A percentile compares a stretch with the other conserved stretches of the same genome.
Conservation (phyloP, 202 grass and related monocot species). For the Saccharum hybrid region DNA sequence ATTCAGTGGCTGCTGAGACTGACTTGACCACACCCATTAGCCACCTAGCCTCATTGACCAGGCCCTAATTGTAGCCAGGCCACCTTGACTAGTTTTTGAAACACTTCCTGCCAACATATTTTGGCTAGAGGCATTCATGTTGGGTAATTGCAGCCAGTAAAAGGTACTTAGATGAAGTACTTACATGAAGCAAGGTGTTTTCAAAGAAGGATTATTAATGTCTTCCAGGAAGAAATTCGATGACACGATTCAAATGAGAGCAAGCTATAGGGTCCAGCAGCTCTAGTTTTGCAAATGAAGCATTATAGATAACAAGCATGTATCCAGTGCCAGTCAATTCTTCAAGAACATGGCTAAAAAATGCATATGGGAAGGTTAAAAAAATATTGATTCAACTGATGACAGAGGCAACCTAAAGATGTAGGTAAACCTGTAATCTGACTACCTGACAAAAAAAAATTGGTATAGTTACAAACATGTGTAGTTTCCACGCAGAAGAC, state of each 20-base stretch:
- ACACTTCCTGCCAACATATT: not conserved
- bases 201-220: not conserved
- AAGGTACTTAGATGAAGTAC: not conserved
- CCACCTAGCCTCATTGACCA: not conserved
- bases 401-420: not conserved
- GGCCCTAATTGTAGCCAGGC: too few relatives aligned
- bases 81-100: not conserved
- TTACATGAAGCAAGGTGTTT: not conserved
- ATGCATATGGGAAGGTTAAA: not conserved
- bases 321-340: not conserved
- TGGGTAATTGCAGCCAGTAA: not conserved
- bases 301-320: constrained; percentile 5
- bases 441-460: not conserved
- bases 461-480: not conserved
- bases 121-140: not conserved
- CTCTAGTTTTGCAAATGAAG: not conserved
- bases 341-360: not conserved
- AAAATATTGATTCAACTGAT: not conserved
- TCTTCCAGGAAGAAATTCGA: constrained; percentile 12
- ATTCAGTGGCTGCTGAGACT: not conserved
- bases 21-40: not conserved
- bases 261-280: not conserved
- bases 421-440: constrained; percentile 19
- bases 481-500: constrained; percentile 3
- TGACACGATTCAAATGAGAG: not conserved